phyloP scores from a whole-genome alignment of 2,329 filamentous ascomycete genomes.

The Penicillium palitans region DNA sequence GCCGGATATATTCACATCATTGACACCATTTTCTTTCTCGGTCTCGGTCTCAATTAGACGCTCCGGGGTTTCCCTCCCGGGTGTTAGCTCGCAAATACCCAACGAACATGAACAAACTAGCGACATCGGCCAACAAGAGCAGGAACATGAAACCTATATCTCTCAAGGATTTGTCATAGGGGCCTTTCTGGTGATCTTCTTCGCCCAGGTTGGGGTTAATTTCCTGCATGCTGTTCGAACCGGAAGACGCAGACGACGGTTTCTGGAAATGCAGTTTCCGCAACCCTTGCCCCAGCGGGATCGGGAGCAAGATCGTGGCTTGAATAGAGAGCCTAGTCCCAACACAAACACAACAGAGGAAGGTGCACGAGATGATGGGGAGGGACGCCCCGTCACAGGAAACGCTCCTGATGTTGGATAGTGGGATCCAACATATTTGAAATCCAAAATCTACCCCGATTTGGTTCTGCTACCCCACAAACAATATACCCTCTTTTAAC shows the following conservation, averaged over 20 bases:
- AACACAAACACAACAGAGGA: slow-evolving; percentile 1
- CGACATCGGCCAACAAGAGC: neutral
- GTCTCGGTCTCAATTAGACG: slow-evolving; percentile 38
- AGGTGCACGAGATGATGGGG: slow-evolving; percentile 1
- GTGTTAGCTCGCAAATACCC: slow-evolving; percentile 3
- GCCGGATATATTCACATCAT: slow-evolving; percentile 32
- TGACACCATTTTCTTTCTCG: slow-evolving; percentile 40
- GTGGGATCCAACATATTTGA: neutral
- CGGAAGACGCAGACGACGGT: slow-evolving; percentile 24
- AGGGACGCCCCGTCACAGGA: slow-evolving; percentile 1
- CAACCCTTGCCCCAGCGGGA: slow-evolving; percentile 22
- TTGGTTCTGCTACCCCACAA: neutral
- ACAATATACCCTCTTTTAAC: slow-evolving; percentile 2
- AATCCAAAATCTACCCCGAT: neutral
- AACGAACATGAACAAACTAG: neutral
- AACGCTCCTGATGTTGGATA: neutral
- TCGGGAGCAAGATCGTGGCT: neutral
- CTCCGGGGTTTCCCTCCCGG: slow-evolving; percentile 10
- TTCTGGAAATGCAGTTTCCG: slow-evolving; percentile 26
- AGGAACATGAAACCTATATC: slow-evolving; percentile 26
- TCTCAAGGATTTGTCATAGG: slow-evolving; percentile 37
- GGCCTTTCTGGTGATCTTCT: slow-evolving; percentile 33
- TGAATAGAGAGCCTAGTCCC: neutral
- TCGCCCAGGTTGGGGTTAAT: slow-evolving; percentile 33
- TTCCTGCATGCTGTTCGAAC: slow-evolving; percentile 29